These are phyloP conservation scores for Penicillium riverlandense DNA, from an alignment of 495 filamentous ascomycete genomes.

Conservation along the genomic window DNA sequence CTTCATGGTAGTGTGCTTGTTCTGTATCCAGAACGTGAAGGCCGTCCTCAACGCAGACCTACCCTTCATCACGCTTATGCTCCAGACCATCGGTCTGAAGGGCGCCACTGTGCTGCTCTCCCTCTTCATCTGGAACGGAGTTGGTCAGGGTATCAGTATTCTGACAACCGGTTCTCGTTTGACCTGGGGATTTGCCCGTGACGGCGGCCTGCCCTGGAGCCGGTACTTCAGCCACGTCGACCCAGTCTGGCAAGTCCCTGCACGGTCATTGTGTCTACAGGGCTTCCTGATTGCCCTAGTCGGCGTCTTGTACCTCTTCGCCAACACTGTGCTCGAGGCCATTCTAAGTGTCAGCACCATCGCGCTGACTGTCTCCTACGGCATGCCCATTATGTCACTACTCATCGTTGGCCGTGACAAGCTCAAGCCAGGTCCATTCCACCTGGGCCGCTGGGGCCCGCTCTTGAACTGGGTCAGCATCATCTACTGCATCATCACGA, in stretches of 20 bases:
- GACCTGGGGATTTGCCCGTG: conserved; percentile 51
- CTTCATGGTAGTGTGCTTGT: conserved; percentile 69
- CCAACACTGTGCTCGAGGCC: conserved; percentile 39
- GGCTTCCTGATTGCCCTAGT: conserved; percentile 35
- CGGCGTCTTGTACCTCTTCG: conserved; percentile 39
- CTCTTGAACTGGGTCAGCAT: conserved; percentile 38
- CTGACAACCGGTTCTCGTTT: conserved; percentile 46
- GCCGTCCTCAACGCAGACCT: conserved; percentile 44
- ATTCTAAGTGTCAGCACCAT: conserved; percentile 46
- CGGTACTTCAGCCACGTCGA: conserved; percentile 35
- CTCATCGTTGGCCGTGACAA: conserved; percentile 36
- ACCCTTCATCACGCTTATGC: conserved; percentile 40
- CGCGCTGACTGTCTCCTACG: conserved; percentile 42
- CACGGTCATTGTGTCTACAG: conserved; percentile 37
- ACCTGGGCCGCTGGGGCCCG: conserved; percentile 30
- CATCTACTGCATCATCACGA: conserved; percentile 38
- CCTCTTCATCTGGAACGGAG: conserved; percentile 43
- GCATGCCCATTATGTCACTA: conserved; percentile 35
- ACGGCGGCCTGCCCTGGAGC: conserved; percentile 45
- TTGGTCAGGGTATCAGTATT: conserved; percentile 37
- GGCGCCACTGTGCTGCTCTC: conserved; percentile 31
- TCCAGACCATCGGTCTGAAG: conserved; percentile 32
- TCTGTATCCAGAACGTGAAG: conserved; percentile 59
- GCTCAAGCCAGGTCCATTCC: conserved; percentile 31
- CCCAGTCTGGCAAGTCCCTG: conserved; percentile 35